Conservation (phyloP, 352 stramenopile genomes). For the Pythium brassicae region DNA sequence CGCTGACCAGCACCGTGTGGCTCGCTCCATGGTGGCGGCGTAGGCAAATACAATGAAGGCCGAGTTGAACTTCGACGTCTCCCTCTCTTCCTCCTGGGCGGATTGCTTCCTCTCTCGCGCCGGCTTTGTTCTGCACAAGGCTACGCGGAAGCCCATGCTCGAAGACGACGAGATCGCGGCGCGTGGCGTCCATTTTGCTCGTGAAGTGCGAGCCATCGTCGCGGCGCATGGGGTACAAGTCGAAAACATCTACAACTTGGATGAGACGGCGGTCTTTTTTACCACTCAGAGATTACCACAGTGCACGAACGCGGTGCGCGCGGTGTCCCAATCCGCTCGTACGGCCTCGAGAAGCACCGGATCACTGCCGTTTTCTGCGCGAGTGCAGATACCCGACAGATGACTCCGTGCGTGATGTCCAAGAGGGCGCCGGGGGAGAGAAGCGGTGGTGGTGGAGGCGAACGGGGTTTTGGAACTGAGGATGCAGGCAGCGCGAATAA, state of each 20-base stretch:
- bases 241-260: background rate
- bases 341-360: constrained; percentile 1
- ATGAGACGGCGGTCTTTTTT: background rate
- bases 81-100: background rate
- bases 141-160: background rate
- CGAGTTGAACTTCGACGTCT: background rate
- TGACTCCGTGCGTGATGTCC: background rate
- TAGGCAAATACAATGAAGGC: background rate
- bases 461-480: background rate
- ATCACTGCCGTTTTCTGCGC: constrained; percentile 1
- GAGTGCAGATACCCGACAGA: background rate
- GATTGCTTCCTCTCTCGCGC: background rate
- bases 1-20: background rate
- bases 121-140: background rate
- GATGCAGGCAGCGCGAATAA: background rate
- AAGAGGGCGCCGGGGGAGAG: background rate
- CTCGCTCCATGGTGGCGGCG: background rate
- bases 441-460: no score
- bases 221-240: background rate
- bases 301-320: background rate
- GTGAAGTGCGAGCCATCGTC: background rate
- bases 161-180: background rate
- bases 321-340: background rate
- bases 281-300: background rate
- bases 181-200: background rate